Conservation (phyloP, 495 filamentous ascomycete species). For the Tuber magnatum region DNA sequence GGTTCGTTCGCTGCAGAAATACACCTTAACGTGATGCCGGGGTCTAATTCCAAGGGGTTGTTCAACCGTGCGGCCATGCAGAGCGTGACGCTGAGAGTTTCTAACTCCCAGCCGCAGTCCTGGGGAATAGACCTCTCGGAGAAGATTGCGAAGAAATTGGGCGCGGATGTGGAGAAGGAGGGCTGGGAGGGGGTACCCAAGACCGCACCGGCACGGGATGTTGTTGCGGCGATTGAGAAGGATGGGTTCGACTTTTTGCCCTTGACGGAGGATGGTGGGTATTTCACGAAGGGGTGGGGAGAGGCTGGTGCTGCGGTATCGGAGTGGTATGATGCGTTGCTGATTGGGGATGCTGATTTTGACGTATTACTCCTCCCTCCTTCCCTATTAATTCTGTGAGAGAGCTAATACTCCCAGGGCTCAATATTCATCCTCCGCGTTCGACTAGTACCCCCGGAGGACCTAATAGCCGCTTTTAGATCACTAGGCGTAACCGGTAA, state of each 20-base stretch:
- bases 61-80: conserved; percentile 19
- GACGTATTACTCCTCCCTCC: not conserved
- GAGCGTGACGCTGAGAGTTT: conserved; percentile 6
- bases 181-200: not conserved
- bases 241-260: not conserved
- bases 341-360: not conserved
- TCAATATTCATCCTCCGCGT: not conserved
- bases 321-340: not conserved
- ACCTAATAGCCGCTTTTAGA: not conserved
- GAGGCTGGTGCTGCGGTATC: not conserved
- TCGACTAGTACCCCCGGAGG: not conserved
- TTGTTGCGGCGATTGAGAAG: not conserved
- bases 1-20: conserved; percentile 5
- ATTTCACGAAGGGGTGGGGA: not conserved
- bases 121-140: not conserved
- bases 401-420: not conserved
- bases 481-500: not conserved
- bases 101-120: not conserved
- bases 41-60: conserved; percentile 1
- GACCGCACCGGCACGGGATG: not conserved
- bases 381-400: not conserved
- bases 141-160: not conserved
- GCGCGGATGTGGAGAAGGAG: not conserved
- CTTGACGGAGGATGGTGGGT: not conserved
- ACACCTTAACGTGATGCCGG: conserved; percentile 14